These are phyloP conservation scores for Yamadazyma jaroonii DNA, from an alignment of 1,139 yeast genomes.

Conservation along the genomic window DNA sequence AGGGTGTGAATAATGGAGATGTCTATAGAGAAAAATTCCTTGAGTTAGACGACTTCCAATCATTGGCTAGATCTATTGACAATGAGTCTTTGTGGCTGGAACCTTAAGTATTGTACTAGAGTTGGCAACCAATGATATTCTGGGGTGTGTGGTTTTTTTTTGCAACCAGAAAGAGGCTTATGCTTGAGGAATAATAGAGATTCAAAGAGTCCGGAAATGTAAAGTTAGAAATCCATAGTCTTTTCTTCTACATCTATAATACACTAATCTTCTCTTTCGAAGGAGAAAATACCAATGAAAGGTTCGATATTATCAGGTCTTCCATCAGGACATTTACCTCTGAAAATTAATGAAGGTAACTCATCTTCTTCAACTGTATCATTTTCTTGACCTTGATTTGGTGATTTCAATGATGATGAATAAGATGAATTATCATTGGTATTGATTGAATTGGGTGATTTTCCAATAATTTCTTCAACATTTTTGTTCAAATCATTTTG, in stretches of 20 bases:
- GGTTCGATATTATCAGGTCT: conserved; percentile 54
- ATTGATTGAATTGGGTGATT: conserved; percentile 14
- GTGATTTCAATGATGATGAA: conserved; percentile 15
- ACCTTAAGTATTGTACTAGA: too few species aligned
- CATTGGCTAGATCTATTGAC: too few species aligned
- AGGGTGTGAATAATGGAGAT: neutral
- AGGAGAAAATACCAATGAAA: conserved; percentile 54
- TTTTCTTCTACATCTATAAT: too few species aligned
- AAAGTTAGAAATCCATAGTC: neutral
- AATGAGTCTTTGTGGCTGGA: too few species aligned
- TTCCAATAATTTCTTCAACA: conserved; percentile 10
- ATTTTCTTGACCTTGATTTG: conserved; percentile 13
- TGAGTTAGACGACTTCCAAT: too few species aligned
- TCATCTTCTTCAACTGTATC: conserved; percentile 25
- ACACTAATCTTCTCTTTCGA: conserved; percentile 39
- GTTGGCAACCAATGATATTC: too few species aligned
- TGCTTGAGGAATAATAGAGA: too few species aligned
- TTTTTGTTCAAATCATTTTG: conserved; percentile 3
- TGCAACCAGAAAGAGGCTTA: too few species aligned
- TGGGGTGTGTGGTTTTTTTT: too few species aligned
- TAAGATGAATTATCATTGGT: conserved; percentile 16
- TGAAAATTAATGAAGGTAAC: conserved; percentile 46
- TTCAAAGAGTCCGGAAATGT: too few species aligned
- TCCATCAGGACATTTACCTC: conserved; percentile 55
- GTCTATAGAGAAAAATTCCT: too few species aligned